Percentiles rank a stretch among this genome's conserved stretches.
Evolutionary conservation across 306 rosid species (phyloP).

Genomic region (Gleditsia sinensis): DNA sequence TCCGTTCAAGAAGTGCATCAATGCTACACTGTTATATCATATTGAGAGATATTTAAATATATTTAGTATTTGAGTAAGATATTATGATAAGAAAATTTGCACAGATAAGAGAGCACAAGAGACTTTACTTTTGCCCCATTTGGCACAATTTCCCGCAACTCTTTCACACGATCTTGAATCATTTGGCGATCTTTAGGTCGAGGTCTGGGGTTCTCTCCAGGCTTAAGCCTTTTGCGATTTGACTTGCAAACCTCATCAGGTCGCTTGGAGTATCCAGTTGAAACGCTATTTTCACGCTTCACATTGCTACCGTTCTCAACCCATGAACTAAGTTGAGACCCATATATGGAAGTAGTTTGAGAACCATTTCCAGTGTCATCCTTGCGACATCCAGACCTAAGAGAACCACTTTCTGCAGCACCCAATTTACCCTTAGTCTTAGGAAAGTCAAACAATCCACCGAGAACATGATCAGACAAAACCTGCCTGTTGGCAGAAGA

Average conservation of each 20-base stretch:
- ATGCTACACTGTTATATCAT: conserved; percentile 89
- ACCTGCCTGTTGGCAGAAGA: conserved; percentile 48
- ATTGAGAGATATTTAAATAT: conserved; percentile 1
- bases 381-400: conserved; percentile 62
- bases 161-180: conserved; percentile 98
- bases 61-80: conserved; percentile 14
- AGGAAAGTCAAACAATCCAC: conserved; percentile 49
- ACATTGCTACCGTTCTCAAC: conserved; percentile 64
- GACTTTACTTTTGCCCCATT: conserved; percentile 77
- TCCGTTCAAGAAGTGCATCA: conserved; percentile 85
- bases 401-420: conserved; percentile 58
- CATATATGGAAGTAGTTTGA: conserved; percentile 66
- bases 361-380: conserved; percentile 64
- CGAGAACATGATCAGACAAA: conserved; percentile 47
- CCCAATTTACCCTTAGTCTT: conserved; percentile 47
- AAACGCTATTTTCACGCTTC: conserved; percentile 75
- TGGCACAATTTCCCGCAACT: conserved; percentile 93
- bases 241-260: conserved; percentile 74
- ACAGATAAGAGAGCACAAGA: not conserved
- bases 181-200: conserved; percentile 99
- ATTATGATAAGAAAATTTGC: not conserved
- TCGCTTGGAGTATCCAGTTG: conserved; percentile 86
- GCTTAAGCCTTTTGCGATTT: conserved; percentile 92
- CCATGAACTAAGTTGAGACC: conserved; percentile 90
- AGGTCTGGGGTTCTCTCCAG: conserved; percentile 98